Conservation (phyloP, 2,329 filamentous ascomycete species). For the Thielaviopsis euricoi region DNA sequence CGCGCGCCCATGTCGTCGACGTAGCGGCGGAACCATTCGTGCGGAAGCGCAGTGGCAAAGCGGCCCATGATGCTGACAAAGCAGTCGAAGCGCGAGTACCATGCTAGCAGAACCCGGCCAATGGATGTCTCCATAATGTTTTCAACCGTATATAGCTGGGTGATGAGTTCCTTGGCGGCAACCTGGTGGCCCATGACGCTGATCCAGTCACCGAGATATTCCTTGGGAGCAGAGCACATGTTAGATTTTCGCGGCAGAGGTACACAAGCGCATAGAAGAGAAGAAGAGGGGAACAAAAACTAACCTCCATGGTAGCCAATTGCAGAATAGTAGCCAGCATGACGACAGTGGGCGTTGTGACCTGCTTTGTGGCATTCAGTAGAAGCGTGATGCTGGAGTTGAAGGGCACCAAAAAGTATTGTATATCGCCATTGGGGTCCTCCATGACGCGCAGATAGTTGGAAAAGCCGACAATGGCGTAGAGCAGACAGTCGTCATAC, state of each 20-base stretch:
- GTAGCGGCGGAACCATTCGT: conserved; percentile 60
- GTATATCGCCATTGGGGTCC: conserved; percentile 54
- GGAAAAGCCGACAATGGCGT: conserved; percentile 75
- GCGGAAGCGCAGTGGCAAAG: conserved; percentile 53
- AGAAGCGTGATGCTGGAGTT: conserved; percentile 71
- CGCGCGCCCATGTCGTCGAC: conserved; percentile 23
- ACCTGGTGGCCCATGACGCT: conserved; percentile 86
- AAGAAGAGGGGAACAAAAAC: conserved; percentile 10
- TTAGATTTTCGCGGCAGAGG: conserved; percentile 7
- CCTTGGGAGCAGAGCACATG: conserved; percentile 47
- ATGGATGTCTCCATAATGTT: conserved; percentile 55
- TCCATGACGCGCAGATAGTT: conserved; percentile 70
- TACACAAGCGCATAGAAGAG: too few species aligned
- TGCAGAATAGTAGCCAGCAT: conserved; percentile 81
- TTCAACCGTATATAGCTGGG: conserved; percentile 59
- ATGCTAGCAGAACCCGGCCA: conserved; percentile 59
- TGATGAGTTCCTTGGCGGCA: conserved; percentile 70
- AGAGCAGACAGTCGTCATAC: conserved; percentile 60
- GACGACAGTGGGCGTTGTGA: conserved; percentile 52
- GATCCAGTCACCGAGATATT: conserved; percentile 89
- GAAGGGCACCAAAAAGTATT: conserved; percentile 77
- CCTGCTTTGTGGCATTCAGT: conserved; percentile 51
- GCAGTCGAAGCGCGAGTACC: conserved; percentile 82
- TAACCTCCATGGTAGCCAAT: conserved; percentile 81
- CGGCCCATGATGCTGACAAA: conserved; percentile 72